phyloP scores from a whole-genome alignment of 768 basidiomycete species.

The Psilocybe cubensis region DNA sequence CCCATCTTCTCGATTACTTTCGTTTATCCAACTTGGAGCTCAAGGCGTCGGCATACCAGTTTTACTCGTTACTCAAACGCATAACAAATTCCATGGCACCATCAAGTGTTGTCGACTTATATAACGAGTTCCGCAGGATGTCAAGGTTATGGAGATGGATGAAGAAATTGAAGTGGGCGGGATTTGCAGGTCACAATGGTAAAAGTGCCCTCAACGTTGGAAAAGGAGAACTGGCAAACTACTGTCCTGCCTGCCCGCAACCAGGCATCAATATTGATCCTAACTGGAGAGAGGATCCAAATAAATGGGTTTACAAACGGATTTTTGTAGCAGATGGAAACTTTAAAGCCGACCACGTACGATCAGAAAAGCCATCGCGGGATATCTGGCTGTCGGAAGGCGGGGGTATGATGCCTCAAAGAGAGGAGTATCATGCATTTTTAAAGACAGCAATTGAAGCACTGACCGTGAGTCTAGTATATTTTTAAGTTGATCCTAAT shows the following conservation, averaged over 20 bases:
- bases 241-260: constrained; percentile 30
- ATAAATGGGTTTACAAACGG: not conserved
- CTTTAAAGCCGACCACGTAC: constrained; percentile 20
- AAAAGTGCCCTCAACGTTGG: not conserved
- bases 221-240: constrained; percentile 9
- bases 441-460: constrained; percentile 11
- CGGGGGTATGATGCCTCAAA: constrained; percentile 15
- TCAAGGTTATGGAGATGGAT: constrained; percentile 10
- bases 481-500: not conserved
- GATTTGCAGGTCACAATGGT: not conserved
- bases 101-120: constrained; percentile 8
- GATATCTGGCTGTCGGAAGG: constrained; percentile 21
- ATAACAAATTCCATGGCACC: constrained; percentile 8
- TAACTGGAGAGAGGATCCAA: constrained; percentile 19
- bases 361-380: not conserved
- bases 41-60: constrained; percentile 21
- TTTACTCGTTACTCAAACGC: constrained; percentile 10
- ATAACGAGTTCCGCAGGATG: constrained; percentile 17
- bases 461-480: constrained; percentile 9
- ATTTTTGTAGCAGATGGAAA: constrained; percentile 13
- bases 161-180: too few species aligned
- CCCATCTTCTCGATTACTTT: constrained; percentile 12
- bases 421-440: constrained; percentile 10
- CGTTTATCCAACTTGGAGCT: constrained; percentile 16
- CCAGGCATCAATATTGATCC: constrained; percentile 24